A percentile compares a stretch with the other conserved stretches of the same genome.
Evolutionary conservation across 2,329 filamentous ascomycete genomes (phyloP).

Genomic region (Colletotrichum tofieldiae): DNA sequence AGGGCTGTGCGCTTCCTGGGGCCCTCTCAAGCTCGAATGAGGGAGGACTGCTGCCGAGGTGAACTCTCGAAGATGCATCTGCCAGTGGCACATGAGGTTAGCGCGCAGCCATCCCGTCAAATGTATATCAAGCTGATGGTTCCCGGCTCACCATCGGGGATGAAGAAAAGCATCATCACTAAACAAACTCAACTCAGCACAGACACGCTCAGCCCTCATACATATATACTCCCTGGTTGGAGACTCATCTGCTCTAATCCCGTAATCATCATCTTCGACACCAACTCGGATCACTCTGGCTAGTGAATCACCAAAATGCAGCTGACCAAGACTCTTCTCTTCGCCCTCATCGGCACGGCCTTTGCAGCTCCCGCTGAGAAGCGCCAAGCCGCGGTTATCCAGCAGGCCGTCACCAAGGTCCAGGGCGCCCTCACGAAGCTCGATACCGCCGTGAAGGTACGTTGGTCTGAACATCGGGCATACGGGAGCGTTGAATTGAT

Average conservation of each 20-base stretch:
- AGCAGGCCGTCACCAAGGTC: conserved; percentile 71
- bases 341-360: conserved; percentile 37
- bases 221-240: conserved; percentile 35
- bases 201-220: conserved; percentile 23
- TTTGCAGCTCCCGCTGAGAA: conserved; percentile 36
- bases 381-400: conserved; percentile 69
- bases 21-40: neutral
- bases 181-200: conserved; percentile 31
- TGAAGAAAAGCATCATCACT: neutral
- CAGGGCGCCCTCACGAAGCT: conserved; percentile 73
- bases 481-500: neutral
- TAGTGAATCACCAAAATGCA: conserved; percentile 40
- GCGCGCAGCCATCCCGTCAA: conserved; percentile 13
- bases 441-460: conserved; percentile 47
- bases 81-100: conserved; percentile 17
- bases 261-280: neutral
- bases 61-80: conserved; percentile 25
- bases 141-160: conserved; percentile 13
- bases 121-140: conserved; percentile 34
- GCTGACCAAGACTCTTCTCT: conserved; percentile 38
- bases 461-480: neutral
- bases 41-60: conserved; percentile 32
- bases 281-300: conserved; percentile 32
- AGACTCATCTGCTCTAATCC: neutral
- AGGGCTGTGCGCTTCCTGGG: conserved; percentile 18